Evolutionary conservation across 495 filamentous ascomycete genomes (phyloP), one percentile per base, ranked within the genome.

Genomic region (Lepidopterella palustris): DNA sequence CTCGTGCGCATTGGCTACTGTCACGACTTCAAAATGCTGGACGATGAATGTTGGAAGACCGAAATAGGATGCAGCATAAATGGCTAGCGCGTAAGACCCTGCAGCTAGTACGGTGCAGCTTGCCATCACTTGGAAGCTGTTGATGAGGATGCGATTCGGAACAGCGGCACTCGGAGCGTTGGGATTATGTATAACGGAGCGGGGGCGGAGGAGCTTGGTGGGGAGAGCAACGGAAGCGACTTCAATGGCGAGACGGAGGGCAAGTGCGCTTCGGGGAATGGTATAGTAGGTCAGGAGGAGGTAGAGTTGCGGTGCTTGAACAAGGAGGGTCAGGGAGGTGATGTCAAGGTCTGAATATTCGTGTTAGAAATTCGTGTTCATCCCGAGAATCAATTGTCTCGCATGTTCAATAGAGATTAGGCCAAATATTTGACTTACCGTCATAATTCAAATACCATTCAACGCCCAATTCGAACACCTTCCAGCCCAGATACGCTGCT

Each of bases 311-410:
- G 90, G 90, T 10, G 85, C 77, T 71, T 88, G 84, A 24, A 86
- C 83, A 4, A 95, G 73, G 55, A 88, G 73, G 24, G 82, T 81
- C 66, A 91, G 77, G 20, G 82, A 77, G 27, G 80, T 79, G 57
- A 89, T 73, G 75, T 95, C 90, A 66, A 85, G 79, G 66, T 81
- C 84, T 87, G n/a, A n/a, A n/a, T n/a, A n/a, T n/a, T n/a, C n/a
- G n/a, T n/a, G n/a, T n/a, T n/a, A n/a, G n/a, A n/a, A n/a, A n/a
- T n/a, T n/a, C n/a, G n/a, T n/a, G 58, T 9, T 6, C 20, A 31
- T 10, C 9, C 9, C 10, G 23, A n/a, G 18, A 13, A 47, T 21
- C 20, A 23, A 13, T 23, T 28, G 26, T 18, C 3, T 45, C 45
- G 8, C 28, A 49, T 23, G 1, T 9, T 11, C 13, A 4, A 48